phyloP scores from a whole-genome alignment of 2,329 filamentous ascomycete species.

The Teratosphaeria gauchensis region DNA sequence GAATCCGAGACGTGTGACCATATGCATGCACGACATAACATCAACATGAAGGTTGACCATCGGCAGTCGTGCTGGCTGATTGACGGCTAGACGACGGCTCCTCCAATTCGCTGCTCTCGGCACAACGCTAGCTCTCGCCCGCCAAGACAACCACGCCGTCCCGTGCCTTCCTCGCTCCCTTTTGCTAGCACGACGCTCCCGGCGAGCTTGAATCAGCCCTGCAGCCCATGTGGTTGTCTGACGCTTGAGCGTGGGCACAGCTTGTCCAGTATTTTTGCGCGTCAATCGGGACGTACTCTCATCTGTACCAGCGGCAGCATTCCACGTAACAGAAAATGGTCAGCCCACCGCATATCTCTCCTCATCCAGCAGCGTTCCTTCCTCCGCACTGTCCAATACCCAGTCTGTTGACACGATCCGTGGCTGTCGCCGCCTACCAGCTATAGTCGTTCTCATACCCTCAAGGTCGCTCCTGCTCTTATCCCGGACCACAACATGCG shows the following conservation, averaged over 20 bases:
- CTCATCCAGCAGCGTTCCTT: conserved; percentile 71
- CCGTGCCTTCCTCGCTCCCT: not conserved
- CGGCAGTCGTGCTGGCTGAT: too few species aligned
- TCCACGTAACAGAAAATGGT: conserved; percentile 30
- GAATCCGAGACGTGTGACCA: too few species aligned
- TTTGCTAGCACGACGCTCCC: not conserved
- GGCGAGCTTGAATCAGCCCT: not conserved
- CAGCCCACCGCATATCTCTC: conserved; percentile 36
- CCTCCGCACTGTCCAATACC: conserved; percentile 72
- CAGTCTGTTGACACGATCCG: conserved; percentile 61
- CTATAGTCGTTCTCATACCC: conserved; percentile 10
- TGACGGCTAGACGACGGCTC: too few species aligned
- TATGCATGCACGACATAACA: too few species aligned
- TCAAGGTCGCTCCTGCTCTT: conserved; percentile 36
- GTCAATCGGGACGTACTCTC: too few species aligned
- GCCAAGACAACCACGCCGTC: not conserved
- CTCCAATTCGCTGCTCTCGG: not conserved
- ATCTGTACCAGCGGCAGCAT: too few species aligned
- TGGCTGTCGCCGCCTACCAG: conserved; percentile 42
- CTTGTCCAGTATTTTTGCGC: too few species aligned
- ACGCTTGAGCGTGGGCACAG: not conserved
- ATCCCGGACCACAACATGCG: conserved; percentile 55
- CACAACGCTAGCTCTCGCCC: not conserved
- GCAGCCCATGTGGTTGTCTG: not conserved
- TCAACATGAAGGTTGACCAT: too few species aligned